Conservation (phyloP, 208 protist species). For the Acanthamoeba quina region DNA sequence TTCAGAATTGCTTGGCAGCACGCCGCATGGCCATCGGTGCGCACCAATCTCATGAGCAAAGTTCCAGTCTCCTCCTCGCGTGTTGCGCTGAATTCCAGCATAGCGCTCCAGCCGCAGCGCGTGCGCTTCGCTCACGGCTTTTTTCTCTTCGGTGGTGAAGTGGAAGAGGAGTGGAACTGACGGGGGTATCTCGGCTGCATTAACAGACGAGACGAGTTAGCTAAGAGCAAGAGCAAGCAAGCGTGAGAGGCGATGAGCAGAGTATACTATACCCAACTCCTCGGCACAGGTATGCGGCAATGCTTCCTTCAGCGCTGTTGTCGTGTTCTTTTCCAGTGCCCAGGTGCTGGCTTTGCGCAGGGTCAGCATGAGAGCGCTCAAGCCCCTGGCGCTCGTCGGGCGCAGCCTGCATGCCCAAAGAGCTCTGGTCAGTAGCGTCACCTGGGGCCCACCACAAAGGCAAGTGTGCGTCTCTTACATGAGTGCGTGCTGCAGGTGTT, state of each 20-base stretch:
- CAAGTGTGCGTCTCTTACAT: neutral
- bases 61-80: neutral
- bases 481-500: neutral
- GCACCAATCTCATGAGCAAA: neutral
- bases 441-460: neutral
- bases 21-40: no score
- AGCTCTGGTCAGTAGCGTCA: no score
- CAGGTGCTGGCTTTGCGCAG: neutral
- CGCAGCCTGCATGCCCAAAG: neutral
- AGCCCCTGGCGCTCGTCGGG: neutral
- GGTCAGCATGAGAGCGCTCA: neutral
- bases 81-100: neutral
- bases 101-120: neutral
- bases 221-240: neutral
- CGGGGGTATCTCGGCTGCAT: neutral
- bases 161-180: neutral
- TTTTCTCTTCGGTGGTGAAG: neutral
- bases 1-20: neutral
- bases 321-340: neutral
- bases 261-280: neutral
- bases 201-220: neutral
- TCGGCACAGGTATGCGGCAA: neutral
- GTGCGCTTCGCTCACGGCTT: neutral
- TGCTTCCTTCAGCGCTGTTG: neutral
- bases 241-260: neutral